Conservation (phyloP, 1,284 basidiomycete species). For the Cryptococcus sp. region DNA sequence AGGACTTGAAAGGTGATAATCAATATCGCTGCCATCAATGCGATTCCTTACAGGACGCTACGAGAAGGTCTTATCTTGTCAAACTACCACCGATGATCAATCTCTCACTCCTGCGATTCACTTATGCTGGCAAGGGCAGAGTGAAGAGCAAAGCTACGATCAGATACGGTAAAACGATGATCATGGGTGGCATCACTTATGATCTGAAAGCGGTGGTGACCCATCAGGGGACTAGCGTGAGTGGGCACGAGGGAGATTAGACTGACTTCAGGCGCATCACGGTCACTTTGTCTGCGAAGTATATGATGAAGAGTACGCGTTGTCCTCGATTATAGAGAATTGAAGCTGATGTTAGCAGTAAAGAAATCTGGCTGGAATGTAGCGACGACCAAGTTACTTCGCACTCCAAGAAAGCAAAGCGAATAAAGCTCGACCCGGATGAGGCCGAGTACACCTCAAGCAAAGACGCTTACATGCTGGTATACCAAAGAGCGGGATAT, state of each 20-base stretch:
- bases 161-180: conserved; percentile 71
- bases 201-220: conserved; percentile 74
- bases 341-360: conserved; percentile 48
- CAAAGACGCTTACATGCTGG: conserved; percentile 86
- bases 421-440: conserved; percentile 9
- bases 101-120: conserved; percentile 81
- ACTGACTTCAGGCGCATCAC: conserved; percentile 65
- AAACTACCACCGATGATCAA: conserved; percentile 74
- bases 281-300: conserved; percentile 91
- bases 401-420: conserved; percentile 16
- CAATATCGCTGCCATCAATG: conserved; percentile 76
- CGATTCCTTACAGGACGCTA: conserved; percentile 65
- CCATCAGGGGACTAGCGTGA: conserved; percentile 64
- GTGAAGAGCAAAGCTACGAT: conserved; percentile 77
- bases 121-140: conserved; percentile 52
- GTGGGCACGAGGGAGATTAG: conserved; percentile 9
- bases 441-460: conserved; percentile 49
- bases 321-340: too few relatives aligned
- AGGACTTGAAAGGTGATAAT: conserved; percentile 74
- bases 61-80: conserved; percentile 63
- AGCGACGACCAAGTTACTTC: conserved; percentile 62
- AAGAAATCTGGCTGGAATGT: conserved; percentile 77
- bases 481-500: conserved; percentile 59
- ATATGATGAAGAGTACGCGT: conserved; percentile 63
- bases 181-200: conserved; percentile 53